phyloP scores from a whole-genome alignment of 2,329 filamentous ascomycete genomes.

The Parasarocladium wereldwijsianum region DNA sequence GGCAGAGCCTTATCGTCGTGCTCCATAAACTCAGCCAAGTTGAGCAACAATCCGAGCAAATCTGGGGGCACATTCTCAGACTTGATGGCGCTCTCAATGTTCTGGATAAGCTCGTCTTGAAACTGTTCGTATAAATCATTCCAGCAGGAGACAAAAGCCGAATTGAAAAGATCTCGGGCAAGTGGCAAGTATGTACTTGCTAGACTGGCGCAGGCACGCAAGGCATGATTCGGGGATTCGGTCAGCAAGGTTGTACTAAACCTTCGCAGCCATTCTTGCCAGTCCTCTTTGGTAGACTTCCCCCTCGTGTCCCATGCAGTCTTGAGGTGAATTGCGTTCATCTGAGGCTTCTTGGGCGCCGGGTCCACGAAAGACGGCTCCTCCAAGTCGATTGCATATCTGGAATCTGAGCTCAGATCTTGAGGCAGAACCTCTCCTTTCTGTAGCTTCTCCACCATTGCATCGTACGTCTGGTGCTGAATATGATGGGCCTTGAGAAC shows the following conservation, averaged over 20 bases:
- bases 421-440: constrained; percentile 93
- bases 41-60: constrained; percentile 82
- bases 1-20: constrained; percentile 97
- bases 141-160: constrained; percentile 98
- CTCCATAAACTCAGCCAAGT: constrained; percentile 98
- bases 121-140: constrained; percentile 94
- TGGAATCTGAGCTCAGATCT: constrained; percentile 75
- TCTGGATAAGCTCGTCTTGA: constrained; percentile 88
- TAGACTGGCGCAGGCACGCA: constrained; percentile 82
- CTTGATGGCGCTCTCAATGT: constrained; percentile 89
- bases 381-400: constrained; percentile 57
- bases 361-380: constrained; percentile 74
- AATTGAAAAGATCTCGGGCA: constrained; percentile 91
- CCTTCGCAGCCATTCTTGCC: constrained; percentile 96
- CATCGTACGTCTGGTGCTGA: constrained; percentile 79
- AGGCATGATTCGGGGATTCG: constrained; percentile 89
- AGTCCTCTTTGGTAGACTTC: constrained; percentile 95
- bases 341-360: constrained; percentile 82
- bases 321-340: constrained; percentile 95
- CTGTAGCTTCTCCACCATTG: constrained; percentile 82
- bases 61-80: constrained; percentile 94
- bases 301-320: constrained; percentile 93
- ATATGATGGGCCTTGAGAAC: constrained; percentile 66
- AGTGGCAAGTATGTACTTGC: constrained; percentile 85
- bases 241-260: constrained; percentile 92